Percentiles rank a stretch among this genome's conserved stretches.
phyloP scores from a whole-genome alignment of 73 alveolate species.

The Urostyla sp. region DNA sequence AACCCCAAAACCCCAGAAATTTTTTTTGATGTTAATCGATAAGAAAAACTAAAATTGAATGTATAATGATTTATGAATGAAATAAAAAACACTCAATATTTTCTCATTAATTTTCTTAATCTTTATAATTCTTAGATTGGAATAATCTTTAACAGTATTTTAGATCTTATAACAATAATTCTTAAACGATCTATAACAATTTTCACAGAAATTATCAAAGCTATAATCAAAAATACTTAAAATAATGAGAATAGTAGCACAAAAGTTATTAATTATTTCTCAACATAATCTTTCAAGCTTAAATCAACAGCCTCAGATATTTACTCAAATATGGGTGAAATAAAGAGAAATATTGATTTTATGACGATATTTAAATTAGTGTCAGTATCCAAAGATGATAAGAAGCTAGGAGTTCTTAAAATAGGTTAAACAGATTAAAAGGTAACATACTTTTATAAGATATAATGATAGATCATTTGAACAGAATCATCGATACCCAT shows the following conservation, averaged over 20 bases:
- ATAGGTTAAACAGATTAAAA: neutral
- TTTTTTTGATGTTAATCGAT: too few relatives aligned
- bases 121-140: neutral
- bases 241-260: neutral
- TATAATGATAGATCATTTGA: neutral
- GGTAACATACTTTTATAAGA: neutral
- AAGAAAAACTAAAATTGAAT: too few relatives aligned
- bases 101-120: too few relatives aligned
- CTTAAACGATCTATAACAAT: neutral
- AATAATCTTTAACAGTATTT: slow-evolving; percentile 1
- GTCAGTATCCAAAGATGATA: neutral
- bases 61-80: too few relatives aligned
- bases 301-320: neutral
- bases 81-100: too few relatives aligned
- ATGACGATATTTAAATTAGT: neutral
- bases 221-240: neutral
- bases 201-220: neutral
- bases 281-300: neutral
- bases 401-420: neutral
- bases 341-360: neutral
- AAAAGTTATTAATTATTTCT: neutral
- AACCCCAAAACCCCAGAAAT: too few relatives aligned
- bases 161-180: neutral
- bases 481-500: neutral
- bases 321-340: neutral